Percentiles rank a stretch among this genome's conserved stretches.
Evolutionary conservation across 2,329 filamentous ascomycete species (phyloP).

Genomic region (Venturia carpophila): DNA sequence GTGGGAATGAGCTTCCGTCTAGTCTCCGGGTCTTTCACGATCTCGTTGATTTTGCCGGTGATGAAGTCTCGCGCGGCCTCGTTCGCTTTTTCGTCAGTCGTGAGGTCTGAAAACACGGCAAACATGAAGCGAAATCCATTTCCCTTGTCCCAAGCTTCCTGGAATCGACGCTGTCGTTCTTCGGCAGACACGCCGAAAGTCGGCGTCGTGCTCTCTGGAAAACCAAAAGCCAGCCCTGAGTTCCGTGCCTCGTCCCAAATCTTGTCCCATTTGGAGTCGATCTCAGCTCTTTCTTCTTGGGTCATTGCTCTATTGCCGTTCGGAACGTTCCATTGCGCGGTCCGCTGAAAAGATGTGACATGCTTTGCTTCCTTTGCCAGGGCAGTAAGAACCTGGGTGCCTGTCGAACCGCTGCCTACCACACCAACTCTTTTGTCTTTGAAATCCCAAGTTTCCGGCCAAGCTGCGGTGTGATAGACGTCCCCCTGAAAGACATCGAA

Average conservation of each 20-base stretch:
- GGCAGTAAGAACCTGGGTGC: slow-evolving; percentile 42
- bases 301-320: slow-evolving; percentile 19
- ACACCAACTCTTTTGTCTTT: slow-evolving; percentile 27
- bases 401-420: slow-evolving; percentile 36
- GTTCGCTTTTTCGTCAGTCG: slow-evolving; percentile 33
- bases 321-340: slow-evolving; percentile 9
- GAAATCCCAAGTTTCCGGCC: slow-evolving; percentile 10
- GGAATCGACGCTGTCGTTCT: slow-evolving; percentile 21
- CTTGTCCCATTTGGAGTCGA: slow-evolving; percentile 40
- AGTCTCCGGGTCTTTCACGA: slow-evolving; percentile 28
- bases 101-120: slow-evolving; percentile 32
- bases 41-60: slow-evolving; percentile 25
- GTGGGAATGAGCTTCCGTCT: slow-evolving; percentile 28
- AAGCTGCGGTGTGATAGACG: slow-evolving; percentile 10
- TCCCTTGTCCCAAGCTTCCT: slow-evolving; percentile 29
- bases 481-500: slow-evolving; percentile 12
- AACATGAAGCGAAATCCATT: slow-evolving; percentile 35
- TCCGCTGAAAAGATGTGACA: slow-evolving; percentile 9
- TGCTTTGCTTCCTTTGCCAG: slow-evolving; percentile 14
- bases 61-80: slow-evolving; percentile 31
- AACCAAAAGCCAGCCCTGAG: slow-evolving; percentile 1
- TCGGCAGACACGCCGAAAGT: slow-evolving; percentile 12
- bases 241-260: slow-evolving; percentile 17
- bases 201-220: slow-evolving; percentile 12
- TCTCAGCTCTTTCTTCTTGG: slow-evolving; percentile 37